phyloP scores from a whole-genome alignment of 2,329 filamentous ascomycete species.

The Plenodomus biglobosus region DNA sequence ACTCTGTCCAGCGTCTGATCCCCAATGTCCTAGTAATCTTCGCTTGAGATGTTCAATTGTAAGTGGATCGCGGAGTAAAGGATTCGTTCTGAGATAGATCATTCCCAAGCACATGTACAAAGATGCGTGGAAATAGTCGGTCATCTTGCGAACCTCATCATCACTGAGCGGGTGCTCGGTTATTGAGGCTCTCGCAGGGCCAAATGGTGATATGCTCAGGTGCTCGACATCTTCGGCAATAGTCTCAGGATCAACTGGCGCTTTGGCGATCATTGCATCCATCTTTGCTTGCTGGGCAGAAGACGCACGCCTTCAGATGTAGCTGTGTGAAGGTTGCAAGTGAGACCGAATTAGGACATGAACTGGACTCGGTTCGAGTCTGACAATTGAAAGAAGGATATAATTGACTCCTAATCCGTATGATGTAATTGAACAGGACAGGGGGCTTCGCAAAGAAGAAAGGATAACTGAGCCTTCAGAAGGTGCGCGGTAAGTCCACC shows the following conservation, averaged over 20 bases:
- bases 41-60: conserved; percentile 71
- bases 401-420: too few relatives aligned
- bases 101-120: conserved; percentile 76
- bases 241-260: conserved; percentile 28
- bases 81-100: conserved; percentile 76
- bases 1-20: conserved; percentile 76
- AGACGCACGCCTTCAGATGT: conserved; percentile 5
- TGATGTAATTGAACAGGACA: background rate
- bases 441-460: background rate
- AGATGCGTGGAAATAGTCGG: conserved; percentile 73
- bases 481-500: conserved; percentile 1
- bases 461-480: conserved; percentile 9
- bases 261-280: conserved; percentile 27
- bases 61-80: conserved; percentile 69
- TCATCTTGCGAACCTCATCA: conserved; percentile 68
- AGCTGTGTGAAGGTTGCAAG: conserved; percentile 1
- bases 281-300: conserved; percentile 13
- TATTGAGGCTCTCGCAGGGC: conserved; percentile 65
- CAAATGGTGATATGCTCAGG: conserved; percentile 60
- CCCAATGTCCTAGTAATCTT: conserved; percentile 75
- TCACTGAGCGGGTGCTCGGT: conserved; percentile 61
- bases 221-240: conserved; percentile 32
- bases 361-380: background rate
- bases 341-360: conserved; percentile 3
- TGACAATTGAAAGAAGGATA: background rate